phyloP scores from a whole-genome alignment of 176 grass and related monocot genomes.

The Triticum dicoccoides region DNA sequence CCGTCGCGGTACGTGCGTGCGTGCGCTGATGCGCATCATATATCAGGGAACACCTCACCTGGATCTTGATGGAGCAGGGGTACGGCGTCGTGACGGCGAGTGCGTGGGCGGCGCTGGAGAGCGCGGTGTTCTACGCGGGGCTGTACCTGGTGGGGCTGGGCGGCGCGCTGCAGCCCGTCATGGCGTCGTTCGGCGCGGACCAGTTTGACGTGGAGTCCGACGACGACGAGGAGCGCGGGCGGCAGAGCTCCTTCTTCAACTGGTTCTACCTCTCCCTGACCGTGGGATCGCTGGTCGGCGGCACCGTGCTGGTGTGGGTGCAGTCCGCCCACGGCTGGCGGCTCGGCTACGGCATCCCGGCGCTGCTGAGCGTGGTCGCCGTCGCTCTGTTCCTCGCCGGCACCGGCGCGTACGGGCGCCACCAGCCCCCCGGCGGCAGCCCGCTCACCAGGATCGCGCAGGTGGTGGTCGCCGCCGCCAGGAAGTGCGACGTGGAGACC shows the following conservation, averaged over 20 bases:
- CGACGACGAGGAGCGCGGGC: neutral
- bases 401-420: neutral
- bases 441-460: slow-evolving; percentile 45
- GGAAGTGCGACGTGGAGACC: slow-evolving; percentile 20
- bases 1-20: neutral
- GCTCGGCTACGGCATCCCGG: slow-evolving; percentile 38
- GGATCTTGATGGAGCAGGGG: neutral
- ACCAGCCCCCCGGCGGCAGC: slow-evolving; percentile 34
- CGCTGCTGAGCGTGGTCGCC: slow-evolving; percentile 19
- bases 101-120: neutral
- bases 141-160: slow-evolving; percentile 44
- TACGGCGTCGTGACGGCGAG: slow-evolving; percentile 30
- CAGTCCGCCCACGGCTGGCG: slow-evolving; percentile 43
- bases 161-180: slow-evolving; percentile 21
- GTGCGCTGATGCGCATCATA: too few species aligned
- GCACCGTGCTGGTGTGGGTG: slow-evolving; percentile 53
- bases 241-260: slow-evolving; percentile 63
- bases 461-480: slow-evolving; percentile 29
- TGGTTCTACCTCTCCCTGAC: slow-evolving; percentile 50
- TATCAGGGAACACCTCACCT: too few species aligned
- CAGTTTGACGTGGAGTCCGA: slow-evolving; percentile 39
- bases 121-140: slow-evolving; percentile 35
- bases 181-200: slow-evolving; percentile 43
- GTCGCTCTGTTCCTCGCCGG: slow-evolving; percentile 30
- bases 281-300: slow-evolving; percentile 37